Conservation (phyloP, 2,329 filamentous ascomycete species). For the Hyphodiscus sp. region DNA sequence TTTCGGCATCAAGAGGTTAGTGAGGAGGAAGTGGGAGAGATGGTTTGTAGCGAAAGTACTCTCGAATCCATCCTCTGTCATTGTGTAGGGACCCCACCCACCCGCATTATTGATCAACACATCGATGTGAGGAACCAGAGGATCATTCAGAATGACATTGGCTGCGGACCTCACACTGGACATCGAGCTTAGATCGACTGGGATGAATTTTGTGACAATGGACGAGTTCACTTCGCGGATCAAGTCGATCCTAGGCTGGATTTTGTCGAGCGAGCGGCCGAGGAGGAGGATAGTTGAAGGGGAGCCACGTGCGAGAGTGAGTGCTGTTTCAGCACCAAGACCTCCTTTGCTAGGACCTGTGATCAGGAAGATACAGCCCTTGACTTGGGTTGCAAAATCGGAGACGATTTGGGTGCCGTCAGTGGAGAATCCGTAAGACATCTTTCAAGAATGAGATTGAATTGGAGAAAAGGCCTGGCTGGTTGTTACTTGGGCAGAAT, state of each 20-base stretch:
- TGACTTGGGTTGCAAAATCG: too few relatives aligned
- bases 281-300: slow-evolving; percentile 13
- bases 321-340: slow-evolving; percentile 13
- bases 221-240: slow-evolving; percentile 5
- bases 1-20: slow-evolving; percentile 36
- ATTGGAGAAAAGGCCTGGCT: too few relatives aligned
- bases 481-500: too few relatives aligned
- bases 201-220: slow-evolving; percentile 7
- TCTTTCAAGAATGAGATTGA: too few relatives aligned
- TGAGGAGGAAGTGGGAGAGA: slow-evolving; percentile 47
- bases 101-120: slow-evolving; percentile 37
- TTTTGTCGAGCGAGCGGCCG: slow-evolving; percentile 9
- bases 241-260: slow-evolving; percentile 6
- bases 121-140: slow-evolving; percentile 32
- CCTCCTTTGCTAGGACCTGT: slow-evolving; percentile 7
- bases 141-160: slow-evolving; percentile 29
- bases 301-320: slow-evolving; percentile 16
- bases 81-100: slow-evolving; percentile 16
- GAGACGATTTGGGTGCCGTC: too few relatives aligned
- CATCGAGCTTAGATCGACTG: slow-evolving; percentile 34
- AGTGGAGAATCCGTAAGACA: too few relatives aligned
- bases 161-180: slow-evolving; percentile 35
- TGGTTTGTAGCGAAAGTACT: slow-evolving; percentile 47
- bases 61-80: slow-evolving; percentile 42
- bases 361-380: slow-evolving; percentile 4